phyloP scores from a whole-genome alignment of 2,329 filamentous ascomycete genomes.

The Phialocephala subalpina region DNA sequence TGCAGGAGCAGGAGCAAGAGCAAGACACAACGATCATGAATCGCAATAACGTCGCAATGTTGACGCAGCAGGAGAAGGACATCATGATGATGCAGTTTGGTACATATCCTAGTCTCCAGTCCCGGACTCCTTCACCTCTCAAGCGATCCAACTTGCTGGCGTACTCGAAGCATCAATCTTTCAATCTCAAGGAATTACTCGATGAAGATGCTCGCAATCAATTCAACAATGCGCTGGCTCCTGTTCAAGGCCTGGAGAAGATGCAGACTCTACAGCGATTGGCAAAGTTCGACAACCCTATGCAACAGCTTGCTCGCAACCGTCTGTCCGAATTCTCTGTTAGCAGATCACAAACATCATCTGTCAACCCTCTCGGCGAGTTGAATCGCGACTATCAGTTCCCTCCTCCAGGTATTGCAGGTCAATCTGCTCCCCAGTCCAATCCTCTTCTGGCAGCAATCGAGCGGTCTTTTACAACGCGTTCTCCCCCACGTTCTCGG shows the following conservation, averaged over 20 bases:
- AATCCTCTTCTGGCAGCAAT: conserved; percentile 36
- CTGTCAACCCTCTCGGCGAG: conserved; percentile 24
- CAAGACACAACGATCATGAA: not conserved
- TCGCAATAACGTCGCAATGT: not conserved
- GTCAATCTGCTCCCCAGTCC: conserved; percentile 18
- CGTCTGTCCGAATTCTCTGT: conserved; percentile 39
- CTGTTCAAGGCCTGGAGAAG: conserved; percentile 38
- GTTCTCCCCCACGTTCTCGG: conserved; percentile 13
- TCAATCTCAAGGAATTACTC: conserved; percentile 12
- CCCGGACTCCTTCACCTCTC: not conserved
- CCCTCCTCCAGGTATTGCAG: conserved; percentile 33
- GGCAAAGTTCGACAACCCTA: conserved; percentile 42
- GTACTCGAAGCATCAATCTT: conserved; percentile 1
- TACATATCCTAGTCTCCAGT: not conserved
- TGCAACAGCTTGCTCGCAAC: conserved; percentile 35
- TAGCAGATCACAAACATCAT: conserved; percentile 16
- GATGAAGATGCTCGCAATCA: conserved; percentile 20
- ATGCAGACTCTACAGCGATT: conserved; percentile 45
- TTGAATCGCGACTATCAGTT: conserved; percentile 37
- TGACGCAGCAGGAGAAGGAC: conserved; percentile 20
- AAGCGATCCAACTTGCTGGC: not conserved
- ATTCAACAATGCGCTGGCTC: conserved; percentile 13
- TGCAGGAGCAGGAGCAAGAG: not conserved
- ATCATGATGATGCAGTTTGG: conserved; percentile 4
- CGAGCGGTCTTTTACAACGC: not conserved